Conservation (phyloP, 2,329 filamentous ascomycete species). For the Coniochaeta sp. region DNA sequence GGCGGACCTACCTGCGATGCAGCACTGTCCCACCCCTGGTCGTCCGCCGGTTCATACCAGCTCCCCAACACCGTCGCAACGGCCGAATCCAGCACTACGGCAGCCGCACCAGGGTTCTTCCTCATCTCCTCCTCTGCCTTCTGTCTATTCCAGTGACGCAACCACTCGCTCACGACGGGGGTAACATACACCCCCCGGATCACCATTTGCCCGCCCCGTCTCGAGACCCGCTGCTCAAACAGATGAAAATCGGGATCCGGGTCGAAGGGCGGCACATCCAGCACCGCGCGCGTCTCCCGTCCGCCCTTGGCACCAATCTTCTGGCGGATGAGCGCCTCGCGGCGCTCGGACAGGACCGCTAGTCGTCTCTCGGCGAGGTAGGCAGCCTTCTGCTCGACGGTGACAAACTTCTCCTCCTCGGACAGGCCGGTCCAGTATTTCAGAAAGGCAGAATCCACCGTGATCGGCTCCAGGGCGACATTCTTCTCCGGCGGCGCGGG, state of each 20-base stretch:
- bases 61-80: not conserved
- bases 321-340: slow-evolving; percentile 1
- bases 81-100: not conserved
- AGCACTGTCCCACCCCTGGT: not conserved
- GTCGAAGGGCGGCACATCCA: slow-evolving; percentile 5
- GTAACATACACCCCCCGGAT: not conserved
- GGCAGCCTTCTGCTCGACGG: not conserved
- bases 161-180: not conserved
- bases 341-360: slow-evolving; percentile 1
- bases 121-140: not conserved
- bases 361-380: not conserved
- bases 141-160: not conserved
- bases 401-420: not conserved
- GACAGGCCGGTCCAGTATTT: not conserved
- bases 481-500: not conserved
- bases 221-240: not conserved
- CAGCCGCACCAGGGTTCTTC: not conserved
- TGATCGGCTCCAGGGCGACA: not conserved
- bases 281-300: not conserved
- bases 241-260: slow-evolving; percentile 3
- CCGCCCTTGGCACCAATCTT: not conserved
- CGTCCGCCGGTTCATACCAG: not conserved
- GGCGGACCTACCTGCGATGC: too few species aligned
- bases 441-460: not conserved
- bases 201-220: not conserved